Conservation (phyloP, 192 early-diverging fungal genomes). For the Coemansia sp. region DNA sequence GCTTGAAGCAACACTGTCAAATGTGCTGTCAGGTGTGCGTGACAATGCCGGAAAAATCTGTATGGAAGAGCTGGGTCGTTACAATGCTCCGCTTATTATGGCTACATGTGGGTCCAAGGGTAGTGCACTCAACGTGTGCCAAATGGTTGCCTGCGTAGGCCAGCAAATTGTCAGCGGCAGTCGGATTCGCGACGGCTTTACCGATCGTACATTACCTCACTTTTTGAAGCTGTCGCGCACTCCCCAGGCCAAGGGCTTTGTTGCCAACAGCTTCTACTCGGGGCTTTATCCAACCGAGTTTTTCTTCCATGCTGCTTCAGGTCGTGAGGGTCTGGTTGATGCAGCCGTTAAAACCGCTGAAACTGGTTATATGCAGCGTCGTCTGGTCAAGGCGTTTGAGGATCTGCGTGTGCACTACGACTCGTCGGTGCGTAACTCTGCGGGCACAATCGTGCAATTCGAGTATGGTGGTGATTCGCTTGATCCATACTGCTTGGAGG, state of each 20-base stretch:
- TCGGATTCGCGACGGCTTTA: constrained; percentile 96
- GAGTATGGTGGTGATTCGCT: constrained; percentile 94
- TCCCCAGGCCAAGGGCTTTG: constrained; percentile 97
- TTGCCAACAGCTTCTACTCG: constrained; percentile 92
- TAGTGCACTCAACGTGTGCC: constrained; percentile 96
- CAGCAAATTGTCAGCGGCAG: constrained; percentile 98
- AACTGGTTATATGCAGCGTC: constrained; percentile 97
- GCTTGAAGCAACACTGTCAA: constrained; percentile 83
- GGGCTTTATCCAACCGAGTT: constrained; percentile 97
- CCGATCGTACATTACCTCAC: constrained; percentile 94
- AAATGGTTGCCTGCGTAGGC: constrained; percentile 99
- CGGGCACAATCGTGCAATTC: constrained; percentile 91
- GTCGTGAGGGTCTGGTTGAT: constrained; percentile 99
- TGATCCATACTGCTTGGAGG: constrained; percentile 93
- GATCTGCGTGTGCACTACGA: constrained; percentile 96
- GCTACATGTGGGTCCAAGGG: constrained; percentile 99
- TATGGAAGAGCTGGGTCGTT: constrained; percentile 87
- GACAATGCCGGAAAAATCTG: constrained; percentile 89
- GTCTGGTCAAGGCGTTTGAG: constrained; percentile 96
- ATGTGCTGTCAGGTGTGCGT: constrained; percentile 86
- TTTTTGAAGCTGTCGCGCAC: constrained; percentile 91
- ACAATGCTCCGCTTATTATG: constrained; percentile 98
- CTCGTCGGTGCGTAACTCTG: constrained; percentile 88
- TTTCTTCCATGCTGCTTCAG: constrained; percentile 98
- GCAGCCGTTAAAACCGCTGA: constrained; percentile 99